These are phyloP conservation scores for Eutrema heterophyllum DNA, from an alignment of 345 rosid genomes.

Conservation along the genomic window DNA sequence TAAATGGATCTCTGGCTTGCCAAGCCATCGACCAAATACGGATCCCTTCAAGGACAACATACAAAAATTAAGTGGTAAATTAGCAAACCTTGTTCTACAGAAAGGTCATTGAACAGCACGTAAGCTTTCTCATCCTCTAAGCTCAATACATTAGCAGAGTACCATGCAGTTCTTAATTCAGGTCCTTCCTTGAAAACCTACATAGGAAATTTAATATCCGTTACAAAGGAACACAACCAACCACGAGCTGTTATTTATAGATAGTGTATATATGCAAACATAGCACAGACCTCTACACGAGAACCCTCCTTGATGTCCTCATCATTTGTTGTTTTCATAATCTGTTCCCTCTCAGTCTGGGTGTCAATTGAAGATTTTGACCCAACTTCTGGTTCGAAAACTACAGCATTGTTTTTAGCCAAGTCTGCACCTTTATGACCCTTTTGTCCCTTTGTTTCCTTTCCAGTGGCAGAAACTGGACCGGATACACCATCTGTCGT, in stretches of 20 bases:
- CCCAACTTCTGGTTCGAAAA: conserved; percentile 42
- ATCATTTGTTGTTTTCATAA: conserved; percentile 32
- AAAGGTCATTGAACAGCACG: conserved; percentile 65
- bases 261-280: background rate
- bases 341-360: conserved; percentile 37
- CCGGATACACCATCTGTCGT: conserved; percentile 36
- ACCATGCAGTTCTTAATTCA: conserved; percentile 76
- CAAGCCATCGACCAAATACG: background rate
- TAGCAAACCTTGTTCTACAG: conserved; percentile 58
- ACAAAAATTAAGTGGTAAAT: background rate
- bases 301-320: conserved; percentile 64
- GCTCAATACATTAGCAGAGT: conserved; percentile 60
- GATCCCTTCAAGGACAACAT: background rate
- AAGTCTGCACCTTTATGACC: conserved; percentile 40
- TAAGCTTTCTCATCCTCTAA: conserved; percentile 74
- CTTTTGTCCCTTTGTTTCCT: conserved; percentile 42
- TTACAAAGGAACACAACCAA: conserved; percentile 9
- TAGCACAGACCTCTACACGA: conserved; percentile 69
- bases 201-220: background rate
- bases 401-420: conserved; percentile 34
- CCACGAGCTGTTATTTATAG: background rate
- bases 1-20: background rate
- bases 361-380: conserved; percentile 28
- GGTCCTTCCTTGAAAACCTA: conserved; percentile 79
- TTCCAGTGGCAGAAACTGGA: conserved; percentile 37